Evolutionary conservation across 2,329 filamentous ascomycete species (phyloP).

Genomic region (Endoconidiophora polonica): DNA sequence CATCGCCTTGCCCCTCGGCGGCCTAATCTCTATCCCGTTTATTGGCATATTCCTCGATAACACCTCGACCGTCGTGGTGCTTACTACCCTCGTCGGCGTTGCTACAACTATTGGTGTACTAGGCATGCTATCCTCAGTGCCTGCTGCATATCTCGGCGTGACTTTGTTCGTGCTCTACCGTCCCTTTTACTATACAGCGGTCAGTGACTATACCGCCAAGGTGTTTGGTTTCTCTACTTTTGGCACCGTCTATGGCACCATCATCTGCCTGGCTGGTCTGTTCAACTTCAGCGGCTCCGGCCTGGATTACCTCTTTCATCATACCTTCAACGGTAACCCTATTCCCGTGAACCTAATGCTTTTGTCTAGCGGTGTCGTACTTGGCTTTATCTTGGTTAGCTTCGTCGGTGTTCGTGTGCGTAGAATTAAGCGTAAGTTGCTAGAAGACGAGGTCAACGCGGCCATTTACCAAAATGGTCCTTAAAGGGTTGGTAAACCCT

Average conservation of each 20-base stretch:
- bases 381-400: constrained; percentile 48
- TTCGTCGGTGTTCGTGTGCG: constrained; percentile 40
- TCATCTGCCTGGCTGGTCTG: constrained; percentile 72
- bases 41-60: constrained; percentile 68
- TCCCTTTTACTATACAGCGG: constrained; percentile 79
- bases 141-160: constrained; percentile 62
- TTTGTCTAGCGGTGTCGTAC: constrained; percentile 39
- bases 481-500: neutral
- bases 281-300: constrained; percentile 72
- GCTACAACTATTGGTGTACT: constrained; percentile 63
- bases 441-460: constrained; percentile 13
- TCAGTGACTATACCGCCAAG: constrained; percentile 79
- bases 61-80: constrained; percentile 53
- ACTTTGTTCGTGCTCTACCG: constrained; percentile 69
- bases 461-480: constrained; percentile 7
- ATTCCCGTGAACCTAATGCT: constrained; percentile 61
- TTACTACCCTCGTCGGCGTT: constrained; percentile 50
- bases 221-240: constrained; percentile 88
- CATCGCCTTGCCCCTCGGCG: constrained; percentile 58
- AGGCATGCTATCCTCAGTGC: constrained; percentile 50
- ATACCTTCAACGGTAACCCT: constrained; percentile 53
- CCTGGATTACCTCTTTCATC: constrained; percentile 62
- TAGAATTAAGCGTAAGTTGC: constrained; percentile 19
- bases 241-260: constrained; percentile 81
- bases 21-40: constrained; percentile 71